phyloP scores from a whole-genome alignment of 2,329 filamentous ascomycete genomes.

The Ambrosiella cleistominuta region DNA sequence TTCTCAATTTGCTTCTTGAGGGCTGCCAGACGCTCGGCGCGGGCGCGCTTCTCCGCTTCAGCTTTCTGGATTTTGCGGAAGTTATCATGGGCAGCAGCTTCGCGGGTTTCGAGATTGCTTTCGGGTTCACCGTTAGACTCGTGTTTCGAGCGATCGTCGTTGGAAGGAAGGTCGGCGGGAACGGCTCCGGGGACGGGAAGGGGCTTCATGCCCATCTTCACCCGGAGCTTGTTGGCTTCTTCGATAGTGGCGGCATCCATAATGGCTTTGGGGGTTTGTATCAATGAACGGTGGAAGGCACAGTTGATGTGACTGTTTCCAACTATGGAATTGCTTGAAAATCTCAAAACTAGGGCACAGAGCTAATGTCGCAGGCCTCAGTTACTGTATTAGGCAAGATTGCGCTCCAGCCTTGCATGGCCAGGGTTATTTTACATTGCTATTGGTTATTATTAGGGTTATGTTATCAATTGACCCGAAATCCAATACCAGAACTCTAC shows the following conservation, averaged over 20 bases:
- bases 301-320: neutral
- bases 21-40: slow-evolving; percentile 63
- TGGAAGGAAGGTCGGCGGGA: slow-evolving; percentile 23
- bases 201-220: slow-evolving; percentile 77
- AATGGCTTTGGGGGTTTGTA: slow-evolving; percentile 14
- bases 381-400: too few relatives aligned
- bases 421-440: too few relatives aligned
- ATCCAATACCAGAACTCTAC: too few relatives aligned
- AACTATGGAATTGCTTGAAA: neutral
- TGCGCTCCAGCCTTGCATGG: too few relatives aligned
- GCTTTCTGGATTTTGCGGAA: slow-evolving; percentile 48
- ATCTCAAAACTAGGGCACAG: too few relatives aligned
- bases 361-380: too few relatives aligned
- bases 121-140: slow-evolving; percentile 50
- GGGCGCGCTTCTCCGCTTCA: slow-evolving; percentile 58
- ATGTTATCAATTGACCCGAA: too few relatives aligned
- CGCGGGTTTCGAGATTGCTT: slow-evolving; percentile 70
- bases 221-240: slow-evolving; percentile 83
- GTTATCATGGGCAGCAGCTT: slow-evolving; percentile 58
- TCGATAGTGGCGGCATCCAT: slow-evolving; percentile 64
- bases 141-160: slow-evolving; percentile 27
- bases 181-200: slow-evolving; percentile 61
- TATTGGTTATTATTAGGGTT: too few relatives aligned
- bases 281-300: neutral
- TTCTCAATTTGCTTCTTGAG: slow-evolving; percentile 77